Conservation (phyloP, 2,329 filamentous ascomycete genomes). For the Microdochium trichocladiopsis region DNA sequence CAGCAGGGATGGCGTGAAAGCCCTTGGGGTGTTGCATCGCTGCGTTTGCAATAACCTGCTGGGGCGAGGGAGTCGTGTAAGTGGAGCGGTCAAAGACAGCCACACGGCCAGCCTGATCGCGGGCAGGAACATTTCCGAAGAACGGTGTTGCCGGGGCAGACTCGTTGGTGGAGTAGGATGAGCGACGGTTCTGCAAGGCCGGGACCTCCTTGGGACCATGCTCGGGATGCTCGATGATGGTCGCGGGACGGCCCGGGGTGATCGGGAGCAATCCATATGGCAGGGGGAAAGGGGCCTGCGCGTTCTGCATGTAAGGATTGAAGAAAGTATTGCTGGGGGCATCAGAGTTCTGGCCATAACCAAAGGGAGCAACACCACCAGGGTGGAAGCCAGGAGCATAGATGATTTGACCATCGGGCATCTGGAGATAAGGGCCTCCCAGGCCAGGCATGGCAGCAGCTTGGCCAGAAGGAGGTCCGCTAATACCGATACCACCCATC, state of each 20-base stretch:
- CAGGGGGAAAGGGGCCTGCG: slow-evolving; percentile 24
- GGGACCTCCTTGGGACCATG: slow-evolving; percentile 47
- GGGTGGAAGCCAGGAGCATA: slow-evolving; percentile 12
- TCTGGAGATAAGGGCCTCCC: slow-evolving; percentile 19
- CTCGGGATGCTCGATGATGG: slow-evolving; percentile 37
- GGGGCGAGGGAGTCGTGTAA: slow-evolving; percentile 61
- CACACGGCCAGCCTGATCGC: slow-evolving; percentile 53
- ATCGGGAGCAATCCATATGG: slow-evolving; percentile 38
- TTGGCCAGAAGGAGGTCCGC: slow-evolving; percentile 9
- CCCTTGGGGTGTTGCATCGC: slow-evolving; percentile 32
- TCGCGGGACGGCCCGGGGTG: slow-evolving; percentile 41
- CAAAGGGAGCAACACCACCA: slow-evolving; percentile 13
- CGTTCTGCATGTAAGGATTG: slow-evolving; percentile 25
- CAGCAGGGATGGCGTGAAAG: slow-evolving; percentile 18
- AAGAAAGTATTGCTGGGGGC: slow-evolving; percentile 18
- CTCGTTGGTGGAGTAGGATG: slow-evolving; percentile 62
- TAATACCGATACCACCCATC: slow-evolving; percentile 25
- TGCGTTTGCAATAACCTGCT: slow-evolving; percentile 41
- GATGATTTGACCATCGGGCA: slow-evolving; percentile 22
- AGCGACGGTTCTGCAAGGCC: slow-evolving; percentile 57
- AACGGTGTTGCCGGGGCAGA: slow-evolving; percentile 60
- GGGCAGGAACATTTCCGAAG: slow-evolving; percentile 50
- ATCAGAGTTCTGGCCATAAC: slow-evolving; percentile 14
- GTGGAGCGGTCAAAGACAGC: slow-evolving; percentile 55
- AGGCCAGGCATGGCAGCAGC: slow-evolving; percentile 17